A percentile compares a stretch with the other conserved stretches of the same genome.
phyloP scores from a whole-genome alignment of 441 rosid genomes.

The Lepidium campestre region DNA sequence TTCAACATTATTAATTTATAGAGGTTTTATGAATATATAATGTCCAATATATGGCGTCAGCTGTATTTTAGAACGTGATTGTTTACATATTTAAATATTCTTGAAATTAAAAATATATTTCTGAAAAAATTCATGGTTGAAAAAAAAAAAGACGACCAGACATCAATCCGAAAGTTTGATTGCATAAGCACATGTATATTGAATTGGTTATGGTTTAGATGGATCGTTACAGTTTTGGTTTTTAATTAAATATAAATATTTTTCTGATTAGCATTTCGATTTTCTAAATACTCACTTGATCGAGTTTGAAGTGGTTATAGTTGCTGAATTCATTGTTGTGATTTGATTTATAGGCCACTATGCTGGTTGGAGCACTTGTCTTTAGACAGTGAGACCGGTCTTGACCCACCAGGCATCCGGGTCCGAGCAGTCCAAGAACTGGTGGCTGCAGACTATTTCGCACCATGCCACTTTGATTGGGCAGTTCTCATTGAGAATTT shows the following conservation, averaged over 20 bases:
- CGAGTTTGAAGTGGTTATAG: background rate
- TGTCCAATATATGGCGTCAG: no score
- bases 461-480: conserved; percentile 62
- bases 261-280: background rate
- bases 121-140: no score
- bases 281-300: background rate
- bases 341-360: conserved; percentile 36
- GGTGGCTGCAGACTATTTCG: conserved; percentile 51
- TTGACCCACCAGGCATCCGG: conserved; percentile 58
- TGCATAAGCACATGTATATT: background rate
- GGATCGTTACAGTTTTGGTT: background rate
- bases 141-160: no score
- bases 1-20: no score
- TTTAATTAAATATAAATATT: background rate
- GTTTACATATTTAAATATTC: no score
- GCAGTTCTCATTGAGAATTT: conserved; percentile 60
- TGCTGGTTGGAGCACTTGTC: conserved; percentile 70
- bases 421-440: conserved; percentile 53
- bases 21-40: no score
- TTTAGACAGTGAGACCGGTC: conserved; percentile 59
- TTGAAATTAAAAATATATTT: no score
- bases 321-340: background rate
- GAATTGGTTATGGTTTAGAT: background rate
- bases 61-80: no score
- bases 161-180: background rate